These are phyloP conservation scores for Sanghuangporus weigelae DNA, from an alignment of 1,284 basidiomycete genomes.

Conservation along the genomic window DNA sequence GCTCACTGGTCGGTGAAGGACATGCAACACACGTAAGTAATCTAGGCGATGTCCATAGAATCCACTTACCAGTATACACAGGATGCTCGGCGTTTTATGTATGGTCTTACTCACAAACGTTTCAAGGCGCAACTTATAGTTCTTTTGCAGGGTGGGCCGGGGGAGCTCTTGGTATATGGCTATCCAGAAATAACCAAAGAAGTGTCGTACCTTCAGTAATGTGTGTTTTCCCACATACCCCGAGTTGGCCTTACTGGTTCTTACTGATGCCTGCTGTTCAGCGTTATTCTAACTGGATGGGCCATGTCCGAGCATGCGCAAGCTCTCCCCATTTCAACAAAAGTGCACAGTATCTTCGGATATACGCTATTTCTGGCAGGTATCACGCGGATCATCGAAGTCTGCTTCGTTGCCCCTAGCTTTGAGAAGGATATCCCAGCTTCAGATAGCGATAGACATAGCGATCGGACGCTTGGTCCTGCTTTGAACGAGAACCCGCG, in stretches of 20 bases:
- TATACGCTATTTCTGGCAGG: slow-evolving; percentile 86
- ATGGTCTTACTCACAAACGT: slow-evolving; percentile 20
- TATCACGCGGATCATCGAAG: slow-evolving; percentile 76
- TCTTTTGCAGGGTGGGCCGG: slow-evolving; percentile 79
- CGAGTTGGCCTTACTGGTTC: neutral
- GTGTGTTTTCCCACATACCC: slow-evolving; percentile 36
- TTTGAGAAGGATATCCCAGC: slow-evolving; percentile 24
- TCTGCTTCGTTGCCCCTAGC: slow-evolving; percentile 67
- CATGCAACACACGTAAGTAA: slow-evolving; percentile 85
- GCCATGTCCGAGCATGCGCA: slow-evolving; percentile 92
- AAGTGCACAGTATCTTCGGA: slow-evolving; percentile 83
- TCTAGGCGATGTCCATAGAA: too few species aligned
- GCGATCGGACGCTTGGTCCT: slow-evolving; percentile 55
- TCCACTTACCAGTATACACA: slow-evolving; percentile 19
- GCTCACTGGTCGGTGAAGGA: slow-evolving; percentile 84
- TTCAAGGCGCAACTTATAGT: slow-evolving; percentile 7
- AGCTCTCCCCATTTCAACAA: slow-evolving; percentile 77
- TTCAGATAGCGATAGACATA: slow-evolving; percentile 43
- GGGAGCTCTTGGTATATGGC: slow-evolving; percentile 82
- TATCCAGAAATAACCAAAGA: slow-evolving; percentile 76
- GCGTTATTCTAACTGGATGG: slow-evolving; percentile 89
- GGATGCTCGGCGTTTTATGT: slow-evolving; percentile 60
- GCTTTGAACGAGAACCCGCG: slow-evolving; percentile 24
- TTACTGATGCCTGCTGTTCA: slow-evolving; percentile 26
- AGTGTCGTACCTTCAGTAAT: slow-evolving; percentile 82